Conservation (phyloP, 768 basidiomycete genomes). For the Pholiota molesta region DNA sequence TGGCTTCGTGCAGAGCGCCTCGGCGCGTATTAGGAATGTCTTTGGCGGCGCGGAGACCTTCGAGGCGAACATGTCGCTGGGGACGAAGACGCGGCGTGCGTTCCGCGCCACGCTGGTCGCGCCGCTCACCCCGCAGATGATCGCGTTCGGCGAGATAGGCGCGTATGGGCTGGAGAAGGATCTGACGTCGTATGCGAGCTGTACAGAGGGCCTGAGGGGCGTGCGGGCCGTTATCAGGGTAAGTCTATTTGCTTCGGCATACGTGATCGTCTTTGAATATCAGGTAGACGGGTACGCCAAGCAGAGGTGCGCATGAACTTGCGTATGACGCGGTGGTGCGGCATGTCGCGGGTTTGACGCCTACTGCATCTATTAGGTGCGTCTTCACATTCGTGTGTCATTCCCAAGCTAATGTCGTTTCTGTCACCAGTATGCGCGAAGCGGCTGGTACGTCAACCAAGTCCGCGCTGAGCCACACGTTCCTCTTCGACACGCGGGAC, state of each 20-base stretch:
- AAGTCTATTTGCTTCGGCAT: conserved; percentile 19
- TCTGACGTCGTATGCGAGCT: conserved; percentile 76
- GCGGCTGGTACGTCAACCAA: conserved; percentile 82
- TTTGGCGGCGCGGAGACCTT: conserved; percentile 92
- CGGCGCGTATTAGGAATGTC: conserved; percentile 81
- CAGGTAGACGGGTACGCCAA: conserved; percentile 38
- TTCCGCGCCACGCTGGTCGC: conserved; percentile 71
- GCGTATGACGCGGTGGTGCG: conserved; percentile 84
- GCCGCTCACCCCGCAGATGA: conserved; percentile 63
- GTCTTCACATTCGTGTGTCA: background rate
- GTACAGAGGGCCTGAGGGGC: conserved; percentile 65
- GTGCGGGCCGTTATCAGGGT: conserved; percentile 74
- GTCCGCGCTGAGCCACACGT: conserved; percentile 82
- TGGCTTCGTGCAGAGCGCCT: conserved; percentile 58
- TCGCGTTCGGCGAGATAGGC: conserved; percentile 70
- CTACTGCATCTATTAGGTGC: conserved; percentile 83
- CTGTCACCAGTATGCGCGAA: conserved; percentile 68
- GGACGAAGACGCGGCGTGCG: conserved; percentile 85
- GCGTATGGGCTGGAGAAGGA: conserved; percentile 81
- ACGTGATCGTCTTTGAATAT: background rate
- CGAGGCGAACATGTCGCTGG: conserved; percentile 79
- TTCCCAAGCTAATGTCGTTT: background rate
- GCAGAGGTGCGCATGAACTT: conserved; percentile 67
- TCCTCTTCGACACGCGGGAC: conserved; percentile 75
- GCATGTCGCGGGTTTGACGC: conserved; percentile 69